A percentile compares a stretch with the other conserved stretches of the same genome.
Evolutionary conservation across 192 early-diverging fungal genomes (phyloP).

Genomic region (Coemansia sp.): DNA sequence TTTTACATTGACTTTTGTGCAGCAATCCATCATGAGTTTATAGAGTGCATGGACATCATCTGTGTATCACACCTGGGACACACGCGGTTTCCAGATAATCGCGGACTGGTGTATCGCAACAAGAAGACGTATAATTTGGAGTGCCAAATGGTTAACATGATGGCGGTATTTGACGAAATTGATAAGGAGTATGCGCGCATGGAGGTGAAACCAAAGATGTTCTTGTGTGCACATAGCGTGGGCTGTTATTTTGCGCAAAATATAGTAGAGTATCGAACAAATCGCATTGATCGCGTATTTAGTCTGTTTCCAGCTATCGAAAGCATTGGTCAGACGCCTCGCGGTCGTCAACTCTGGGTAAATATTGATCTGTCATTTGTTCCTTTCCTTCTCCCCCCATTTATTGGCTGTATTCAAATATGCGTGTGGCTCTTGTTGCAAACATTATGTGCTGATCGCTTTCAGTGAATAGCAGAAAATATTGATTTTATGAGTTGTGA

Average conservation of each 20-base stretch:
- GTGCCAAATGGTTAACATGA: slow-evolving; percentile 32
- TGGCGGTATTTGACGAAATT: slow-evolving; percentile 43
- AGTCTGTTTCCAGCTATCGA: slow-evolving; percentile 80
- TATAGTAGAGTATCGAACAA: slow-evolving; percentile 62
- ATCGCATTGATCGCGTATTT: slow-evolving; percentile 64
- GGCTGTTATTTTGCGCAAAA: slow-evolving; percentile 43
- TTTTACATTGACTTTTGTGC: slow-evolving; percentile 78
- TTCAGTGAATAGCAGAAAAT: neutral
- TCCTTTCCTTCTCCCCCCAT: too few relatives aligned
- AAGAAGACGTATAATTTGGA: slow-evolving; percentile 21
- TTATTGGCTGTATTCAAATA: neutral
- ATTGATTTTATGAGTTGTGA: neutral
- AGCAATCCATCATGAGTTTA: slow-evolving; percentile 52
- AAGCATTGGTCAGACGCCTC: slow-evolving; percentile 72
- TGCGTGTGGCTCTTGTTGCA: neutral
- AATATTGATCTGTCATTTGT: too few relatives aligned
- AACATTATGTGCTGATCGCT: neutral
- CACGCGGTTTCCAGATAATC: slow-evolving; percentile 37
- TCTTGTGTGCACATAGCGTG: slow-evolving; percentile 33
- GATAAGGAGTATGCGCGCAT: slow-evolving; percentile 11
- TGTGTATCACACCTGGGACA: slow-evolving; percentile 56
- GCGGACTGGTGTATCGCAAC: slow-evolving; percentile 21
- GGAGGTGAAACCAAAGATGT: slow-evolving; percentile 16
- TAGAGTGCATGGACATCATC: slow-evolving; percentile 59
- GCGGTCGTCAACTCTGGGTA: slow-evolving; percentile 60